Evolutionary conservation across 2,329 filamentous ascomycete genomes (phyloP), one percentile per base, ranked within the genome.

Genomic region (Exophiala alcalophila): DNA sequence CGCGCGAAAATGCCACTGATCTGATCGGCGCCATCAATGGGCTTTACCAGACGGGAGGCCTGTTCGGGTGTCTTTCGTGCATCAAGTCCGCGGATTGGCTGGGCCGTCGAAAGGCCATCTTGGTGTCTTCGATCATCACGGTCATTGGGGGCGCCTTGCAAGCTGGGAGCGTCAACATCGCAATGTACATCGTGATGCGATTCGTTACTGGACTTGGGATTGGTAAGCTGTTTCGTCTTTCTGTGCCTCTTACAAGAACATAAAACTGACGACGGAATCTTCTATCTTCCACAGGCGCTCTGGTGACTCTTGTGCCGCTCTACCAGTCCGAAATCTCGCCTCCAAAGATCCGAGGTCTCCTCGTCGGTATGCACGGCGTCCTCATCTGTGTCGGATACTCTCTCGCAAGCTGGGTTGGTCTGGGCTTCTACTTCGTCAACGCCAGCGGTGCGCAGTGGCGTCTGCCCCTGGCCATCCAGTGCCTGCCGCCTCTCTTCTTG

Each of bases 1-100:
- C 61, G 3, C 55, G 59, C 39, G 61, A 50, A 1, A 62, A 65
- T 40, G 68, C 67, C 0, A 62, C 65, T 2, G 63, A 65, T 40
- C 59, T 69, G n/a, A 66, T 68, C 26, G 44, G 44, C 14, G 26
- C 32, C 19, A 43, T 43, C 30, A 47, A 47, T 21, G 44, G 44
- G 2, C 12, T 43, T 2, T 43, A 27, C 33, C 24, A 35, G 10
- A 23, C 38, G 4, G 44, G 44, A 14, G 44, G 38, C 5, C 20
- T 43, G 9, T n/a, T 47, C 12, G 44, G 44, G 1, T 15, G 5
- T 60, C 61, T 7, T 62, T 67, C 37, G 49, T 53, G 24, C 30
- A 34, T 23, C 24, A n/a, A 35, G 18, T 27, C 24, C 10, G 5
- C 39, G 8, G 39, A 42, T 18, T 28, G 8, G 21, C 31, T 42